Conservation (phyloP, 257 asterid species). For the Nicotiana attenuata region DNA sequence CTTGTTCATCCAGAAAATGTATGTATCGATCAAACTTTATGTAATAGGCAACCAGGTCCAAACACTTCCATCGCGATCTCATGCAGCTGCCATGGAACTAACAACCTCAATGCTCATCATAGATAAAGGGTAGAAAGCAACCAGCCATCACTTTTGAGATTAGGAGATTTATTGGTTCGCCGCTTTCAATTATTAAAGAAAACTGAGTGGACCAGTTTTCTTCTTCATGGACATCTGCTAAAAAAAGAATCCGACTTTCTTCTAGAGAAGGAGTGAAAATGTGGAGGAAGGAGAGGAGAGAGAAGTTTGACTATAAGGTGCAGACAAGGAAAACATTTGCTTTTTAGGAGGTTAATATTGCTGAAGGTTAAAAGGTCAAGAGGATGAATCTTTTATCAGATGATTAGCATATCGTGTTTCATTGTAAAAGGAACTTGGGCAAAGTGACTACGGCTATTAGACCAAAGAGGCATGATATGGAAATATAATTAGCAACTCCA, state of each 20-base stretch:
- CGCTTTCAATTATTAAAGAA: neutral
- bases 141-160: neutral
- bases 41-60: neutral
- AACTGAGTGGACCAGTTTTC: neutral
- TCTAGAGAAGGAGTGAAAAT: neutral
- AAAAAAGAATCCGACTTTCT: neutral
- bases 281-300: neutral
- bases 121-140: neutral
- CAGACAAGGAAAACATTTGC: neutral
- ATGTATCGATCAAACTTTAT: neutral
- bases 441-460: constrained; percentile 51
- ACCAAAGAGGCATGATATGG: constrained; percentile 65
- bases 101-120: neutral
- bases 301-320: neutral
- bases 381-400: neutral
- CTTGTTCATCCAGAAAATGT: neutral
- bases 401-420: neutral
- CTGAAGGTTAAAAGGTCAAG: neutral
- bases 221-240: neutral
- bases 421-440: constrained; percentile 33
- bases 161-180: neutral
- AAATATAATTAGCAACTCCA: constrained; percentile 43
- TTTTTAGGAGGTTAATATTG: neutral
- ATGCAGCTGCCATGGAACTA: neutral
- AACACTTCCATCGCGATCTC: neutral